Conservation (phyloP, 768 basidiomycete genomes). For the Hericium coralloides region DNA sequence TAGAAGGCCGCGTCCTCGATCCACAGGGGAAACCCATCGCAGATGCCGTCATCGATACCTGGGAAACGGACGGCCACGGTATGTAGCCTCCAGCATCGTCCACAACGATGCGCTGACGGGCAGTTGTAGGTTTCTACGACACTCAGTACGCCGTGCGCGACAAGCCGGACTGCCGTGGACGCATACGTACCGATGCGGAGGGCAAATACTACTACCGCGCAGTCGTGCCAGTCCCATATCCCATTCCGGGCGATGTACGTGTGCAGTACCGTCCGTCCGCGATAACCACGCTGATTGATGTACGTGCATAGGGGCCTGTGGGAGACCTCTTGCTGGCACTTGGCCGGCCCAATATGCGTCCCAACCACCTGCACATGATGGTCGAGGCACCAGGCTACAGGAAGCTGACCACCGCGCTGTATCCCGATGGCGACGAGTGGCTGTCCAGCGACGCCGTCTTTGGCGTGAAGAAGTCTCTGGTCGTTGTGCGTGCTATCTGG, state of each 20-base stretch:
- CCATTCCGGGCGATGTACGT: slow-evolving; percentile 64
- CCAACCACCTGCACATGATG: slow-evolving; percentile 73
- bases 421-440: slow-evolving; percentile 61
- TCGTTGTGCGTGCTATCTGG: slow-evolving; percentile 45
- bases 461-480: slow-evolving; percentile 71
- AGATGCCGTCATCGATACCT: slow-evolving; percentile 67
- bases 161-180: slow-evolving; percentile 66
- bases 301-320: slow-evolving; percentile 50
- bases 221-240: slow-evolving; percentile 60
- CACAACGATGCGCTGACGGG: slow-evolving; percentile 6
- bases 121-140: slow-evolving; percentile 25
- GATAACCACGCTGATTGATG: not conserved
- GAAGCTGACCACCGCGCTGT: slow-evolving; percentile 65
- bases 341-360: slow-evolving; percentile 67
- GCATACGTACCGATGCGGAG: slow-evolving; percentile 46
- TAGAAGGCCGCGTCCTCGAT: slow-evolving; percentile 57
- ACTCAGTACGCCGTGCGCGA: slow-evolving; percentile 46
- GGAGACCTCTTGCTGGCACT: slow-evolving; percentile 47
- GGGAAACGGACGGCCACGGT: slow-evolving; percentile 68
- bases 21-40: slow-evolving; percentile 59
- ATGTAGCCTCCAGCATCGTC: slow-evolving; percentile 15
- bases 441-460: slow-evolving; percentile 69
- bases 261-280: slow-evolving; percentile 2
- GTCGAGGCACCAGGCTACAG: slow-evolving; percentile 65
- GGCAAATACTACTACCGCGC: slow-evolving; percentile 67